A percentile compares a stretch with the other conserved stretches of the same genome.
These are phyloP conservation scores for Omphalea diandra DNA, from an alignment of 441 rosid species.

Conservation along the genomic window DNA sequence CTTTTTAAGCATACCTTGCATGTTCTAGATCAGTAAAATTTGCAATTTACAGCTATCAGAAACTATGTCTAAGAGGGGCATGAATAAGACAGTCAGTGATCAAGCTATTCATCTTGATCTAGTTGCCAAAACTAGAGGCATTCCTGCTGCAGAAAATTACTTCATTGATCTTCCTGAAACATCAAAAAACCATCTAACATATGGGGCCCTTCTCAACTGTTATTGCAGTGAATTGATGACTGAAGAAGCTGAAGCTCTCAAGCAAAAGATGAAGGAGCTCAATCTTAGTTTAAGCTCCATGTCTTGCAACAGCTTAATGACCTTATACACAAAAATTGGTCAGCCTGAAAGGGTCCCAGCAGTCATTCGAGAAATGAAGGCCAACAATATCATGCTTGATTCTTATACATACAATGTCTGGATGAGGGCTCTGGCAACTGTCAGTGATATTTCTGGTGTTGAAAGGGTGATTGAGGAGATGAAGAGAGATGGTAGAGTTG, in stretches of 20 bases:
- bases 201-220: conserved; percentile 83
- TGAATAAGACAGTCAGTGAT: conserved; percentile 89
- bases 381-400: conserved; percentile 54
- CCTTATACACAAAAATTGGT: conserved; percentile 61
- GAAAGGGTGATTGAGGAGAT: conserved; percentile 83
- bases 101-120: conserved; percentile 97
- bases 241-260: conserved; percentile 73
- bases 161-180: conserved; percentile 76
- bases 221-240: conserved; percentile 76
- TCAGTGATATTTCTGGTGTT: conserved; percentile 61
- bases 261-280: conserved; percentile 86
- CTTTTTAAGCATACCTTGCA: conserved; percentile 8
- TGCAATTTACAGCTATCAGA: conserved; percentile 65
- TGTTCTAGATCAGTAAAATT: not conserved
- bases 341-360: conserved; percentile 60
- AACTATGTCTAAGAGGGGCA: conserved; percentile 62
- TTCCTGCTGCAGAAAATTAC: conserved; percentile 73
- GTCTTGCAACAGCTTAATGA: conserved; percentile 89
- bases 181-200: conserved; percentile 65
- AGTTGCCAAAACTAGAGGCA: conserved; percentile 71
- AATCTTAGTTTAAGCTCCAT: conserved; percentile 58
- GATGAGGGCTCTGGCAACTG: conserved; percentile 92
- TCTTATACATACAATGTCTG: conserved; percentile 72
- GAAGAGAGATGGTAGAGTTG: conserved; percentile 80
- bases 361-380: conserved; percentile 82